A percentile compares a stretch with the other conserved stretches of the same genome.
Conservation (phyloP, 768 basidiomycete species). For the Plicaturopsis crispa region DNA sequence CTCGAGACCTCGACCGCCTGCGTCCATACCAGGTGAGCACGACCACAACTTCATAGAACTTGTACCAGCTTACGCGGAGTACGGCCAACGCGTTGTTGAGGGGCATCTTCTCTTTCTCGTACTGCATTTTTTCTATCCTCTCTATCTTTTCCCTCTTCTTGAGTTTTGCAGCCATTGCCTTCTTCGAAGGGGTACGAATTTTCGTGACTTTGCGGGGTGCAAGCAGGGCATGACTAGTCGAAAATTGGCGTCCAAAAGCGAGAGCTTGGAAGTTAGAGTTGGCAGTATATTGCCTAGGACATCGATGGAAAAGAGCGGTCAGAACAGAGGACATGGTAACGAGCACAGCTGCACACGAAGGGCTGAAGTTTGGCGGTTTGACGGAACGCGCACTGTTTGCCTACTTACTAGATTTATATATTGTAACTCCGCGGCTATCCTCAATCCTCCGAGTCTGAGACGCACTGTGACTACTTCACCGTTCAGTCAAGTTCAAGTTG, state of each 20-base stretch:
- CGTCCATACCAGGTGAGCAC: slow-evolving; percentile 3
- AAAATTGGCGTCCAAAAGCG: slow-evolving; percentile 38
- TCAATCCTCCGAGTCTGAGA: too few relatives aligned
- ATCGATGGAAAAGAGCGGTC: too few relatives aligned
- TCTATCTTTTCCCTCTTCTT: slow-evolving; percentile 54
- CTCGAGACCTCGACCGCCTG: slow-evolving; percentile 82
- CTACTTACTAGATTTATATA: too few relatives aligned
- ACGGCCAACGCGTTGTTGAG: slow-evolving; percentile 61
- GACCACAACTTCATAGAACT: too few relatives aligned
- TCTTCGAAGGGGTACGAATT: slow-evolving; percentile 59
- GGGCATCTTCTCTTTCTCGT: slow-evolving; percentile 59
- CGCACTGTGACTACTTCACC: too few relatives aligned
- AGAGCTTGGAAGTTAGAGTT: slow-evolving; percentile 1
- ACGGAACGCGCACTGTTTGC: too few relatives aligned
- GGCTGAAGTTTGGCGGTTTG: too few relatives aligned
- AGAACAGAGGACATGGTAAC: too few relatives aligned
- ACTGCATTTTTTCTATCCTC: slow-evolving; percentile 44
- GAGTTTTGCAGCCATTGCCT: slow-evolving; percentile 59
- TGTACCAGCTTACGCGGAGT: slow-evolving; percentile 61
- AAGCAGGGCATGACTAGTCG: slow-evolving; percentile 37
- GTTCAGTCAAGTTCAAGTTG: too few relatives aligned
- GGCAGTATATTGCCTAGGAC: neutral
- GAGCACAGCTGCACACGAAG: too few relatives aligned
- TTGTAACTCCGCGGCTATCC: too few relatives aligned
- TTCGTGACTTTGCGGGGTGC: slow-evolving; percentile 43